Conservation (phyloP, 1,284 basidiomycete species). For the Malassezia pachydermatis region DNA sequence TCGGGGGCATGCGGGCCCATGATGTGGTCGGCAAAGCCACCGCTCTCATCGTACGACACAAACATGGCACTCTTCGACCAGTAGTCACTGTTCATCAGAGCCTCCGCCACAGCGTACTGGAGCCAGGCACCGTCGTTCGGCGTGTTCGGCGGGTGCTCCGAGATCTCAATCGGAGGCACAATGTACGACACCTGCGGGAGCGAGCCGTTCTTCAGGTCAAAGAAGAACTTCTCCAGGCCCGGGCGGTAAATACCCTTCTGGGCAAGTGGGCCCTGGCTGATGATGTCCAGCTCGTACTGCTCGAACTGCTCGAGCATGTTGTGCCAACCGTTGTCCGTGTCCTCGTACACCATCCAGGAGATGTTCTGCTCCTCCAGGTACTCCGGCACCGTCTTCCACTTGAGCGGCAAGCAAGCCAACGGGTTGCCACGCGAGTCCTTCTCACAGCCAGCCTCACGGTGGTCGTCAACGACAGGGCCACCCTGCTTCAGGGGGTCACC, state of each 20-base stretch:
- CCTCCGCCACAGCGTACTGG: constrained; percentile 29
- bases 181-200: constrained; percentile 35
- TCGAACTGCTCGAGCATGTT: constrained; percentile 19
- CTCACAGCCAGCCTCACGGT: constrained; percentile 18
- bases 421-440: constrained; percentile 15
- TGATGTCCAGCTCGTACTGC: constrained; percentile 16
- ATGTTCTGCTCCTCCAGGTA: constrained; percentile 27
- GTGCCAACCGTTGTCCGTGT: constrained; percentile 28
- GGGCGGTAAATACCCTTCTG: constrained; percentile 21
- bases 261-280: constrained; percentile 17
- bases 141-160: constrained; percentile 33
- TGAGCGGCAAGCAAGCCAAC: constrained; percentile 22
- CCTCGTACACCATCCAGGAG: constrained; percentile 28
- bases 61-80: constrained; percentile 26
- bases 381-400: constrained; percentile 34
- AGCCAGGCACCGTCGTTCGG: constrained; percentile 33
- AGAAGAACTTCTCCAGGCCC: constrained; percentile 29
- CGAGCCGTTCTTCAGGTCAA: constrained; percentile 25
- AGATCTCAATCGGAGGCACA: constrained; percentile 32
- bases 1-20: constrained; percentile 16
- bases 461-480: constrained; percentile 23
- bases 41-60: constrained; percentile 37
- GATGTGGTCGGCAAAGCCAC: constrained; percentile 36
- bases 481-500: constrained; percentile 14
- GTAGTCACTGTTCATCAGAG: constrained; percentile 24